Conservation (phyloP, 805 yeast species). For the Candida krabiensis region DNA sequence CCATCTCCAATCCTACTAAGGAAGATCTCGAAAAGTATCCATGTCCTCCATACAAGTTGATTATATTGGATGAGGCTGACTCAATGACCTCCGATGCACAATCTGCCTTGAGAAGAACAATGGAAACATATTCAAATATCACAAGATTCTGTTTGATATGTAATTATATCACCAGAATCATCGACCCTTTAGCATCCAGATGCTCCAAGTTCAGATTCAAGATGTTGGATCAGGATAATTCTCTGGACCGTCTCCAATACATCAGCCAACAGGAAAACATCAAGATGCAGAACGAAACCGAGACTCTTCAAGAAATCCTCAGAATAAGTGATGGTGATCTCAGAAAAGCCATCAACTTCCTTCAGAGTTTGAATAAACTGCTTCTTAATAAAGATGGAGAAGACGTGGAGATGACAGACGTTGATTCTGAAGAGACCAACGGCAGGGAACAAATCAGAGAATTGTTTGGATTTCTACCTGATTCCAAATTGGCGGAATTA, state of each 20-base stretch:
- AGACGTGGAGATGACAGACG: constrained; percentile 32
- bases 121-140: constrained; percentile 86
- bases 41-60: constrained; percentile 94
- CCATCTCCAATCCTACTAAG: constrained; percentile 75
- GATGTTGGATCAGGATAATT: constrained; percentile 68
- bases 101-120: constrained; percentile 89
- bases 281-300: constrained; percentile 47
- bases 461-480: constrained; percentile 35
- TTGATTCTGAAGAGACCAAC: constrained; percentile 3
- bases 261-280: constrained; percentile 53
- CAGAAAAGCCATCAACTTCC: constrained; percentile 85
- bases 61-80: constrained; percentile 93
- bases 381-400: constrained; percentile 32
- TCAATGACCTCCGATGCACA: constrained; percentile 98
- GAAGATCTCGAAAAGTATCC: constrained; percentile 76
- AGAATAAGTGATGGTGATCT: constrained; percentile 85
- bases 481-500: constrained; percentile 15
- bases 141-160: constrained; percentile 94
- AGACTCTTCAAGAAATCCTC: constrained; percentile 62
- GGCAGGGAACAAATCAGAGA: constrained; percentile 27
- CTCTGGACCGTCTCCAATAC: constrained; percentile 62
- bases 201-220: constrained; percentile 94
- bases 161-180: constrained; percentile 93
- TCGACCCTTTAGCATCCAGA: constrained; percentile 94
- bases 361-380: constrained; percentile 79